phyloP scores from a whole-genome alignment of 2,329 filamentous ascomycete genomes.

The Nemania sp. region DNA sequence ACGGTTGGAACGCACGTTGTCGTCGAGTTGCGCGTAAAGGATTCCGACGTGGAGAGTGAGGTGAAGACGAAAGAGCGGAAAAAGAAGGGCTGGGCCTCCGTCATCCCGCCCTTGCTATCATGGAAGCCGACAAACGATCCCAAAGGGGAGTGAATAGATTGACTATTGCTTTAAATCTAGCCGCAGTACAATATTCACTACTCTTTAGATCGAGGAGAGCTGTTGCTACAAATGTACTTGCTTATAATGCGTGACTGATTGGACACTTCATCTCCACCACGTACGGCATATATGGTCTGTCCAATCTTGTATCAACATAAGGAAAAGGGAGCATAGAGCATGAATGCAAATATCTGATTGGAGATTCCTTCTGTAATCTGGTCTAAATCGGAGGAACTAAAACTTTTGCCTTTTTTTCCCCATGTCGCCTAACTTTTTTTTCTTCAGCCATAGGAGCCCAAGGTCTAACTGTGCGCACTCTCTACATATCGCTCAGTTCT shows the following conservation, averaged over 20 bases:
- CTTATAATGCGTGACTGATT: no score
- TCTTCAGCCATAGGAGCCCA: conserved; percentile 6
- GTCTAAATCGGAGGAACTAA: conserved; percentile 24
- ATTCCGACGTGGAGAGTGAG: conserved; percentile 17
- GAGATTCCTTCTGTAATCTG: conserved; percentile 31
- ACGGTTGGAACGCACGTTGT: conserved; percentile 63
- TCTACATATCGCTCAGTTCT: conserved; percentile 2
- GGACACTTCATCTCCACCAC: no score
- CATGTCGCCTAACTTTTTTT: conserved; percentile 8
- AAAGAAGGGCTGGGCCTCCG: conserved; percentile 11
- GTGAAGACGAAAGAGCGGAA: conserved; percentile 3
- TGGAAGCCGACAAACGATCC: conserved; percentile 2
- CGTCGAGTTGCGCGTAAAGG: conserved; percentile 56
- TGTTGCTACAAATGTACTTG: not conserved
- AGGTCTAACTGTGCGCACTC: conserved; percentile 22
- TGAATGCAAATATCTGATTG: conserved; percentile 19
- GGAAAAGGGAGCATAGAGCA: not conserved
- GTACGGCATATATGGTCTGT: no score
- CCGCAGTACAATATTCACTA: not conserved
- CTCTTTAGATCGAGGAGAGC: not conserved
- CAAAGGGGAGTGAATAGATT: conserved; percentile 1
- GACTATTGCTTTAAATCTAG: not conserved
- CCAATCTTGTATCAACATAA: not conserved
- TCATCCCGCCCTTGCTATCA: conserved; percentile 15
- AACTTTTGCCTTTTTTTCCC: conserved; percentile 14